Base-by-base conservation (phyloP, 257 asterid species). In the Ehretia macrophylla region DNA sequence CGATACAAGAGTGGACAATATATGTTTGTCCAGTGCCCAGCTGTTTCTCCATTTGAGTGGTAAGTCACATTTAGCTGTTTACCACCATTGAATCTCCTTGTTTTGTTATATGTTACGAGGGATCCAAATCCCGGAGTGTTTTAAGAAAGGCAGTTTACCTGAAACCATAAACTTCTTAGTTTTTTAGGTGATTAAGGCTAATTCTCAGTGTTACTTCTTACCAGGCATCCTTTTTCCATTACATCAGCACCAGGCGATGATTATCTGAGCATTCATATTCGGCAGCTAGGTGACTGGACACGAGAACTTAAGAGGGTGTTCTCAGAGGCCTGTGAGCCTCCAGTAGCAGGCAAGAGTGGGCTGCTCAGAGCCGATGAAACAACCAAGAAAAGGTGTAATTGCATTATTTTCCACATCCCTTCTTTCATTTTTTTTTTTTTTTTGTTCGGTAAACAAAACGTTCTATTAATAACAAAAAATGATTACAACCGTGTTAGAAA, bases 221-320 rank as follows among this genome's bases (percentile, higher is more conserved):
- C 35, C 57, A 91, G 98, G 96, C 96, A 91, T 83, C 98, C 98
- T 32, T 91, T 91, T 76, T 91, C 98, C 53, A 87, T 91, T 57
- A 87, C 98, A 21, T 91, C 98, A 5, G 98, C 98, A 19, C 98
- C 98, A 16, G 95, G 81, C 44, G 98, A 91, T 63, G 92, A 87
- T 65, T 91, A 78, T 77, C 83, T 91, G n/a, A 87, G 98, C 76
- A 68, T 91, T 80, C 98, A 91, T 81, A 83, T 91, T 67, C 74
- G 98, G 39, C 95, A 91, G 78, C 71, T 91, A 49, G 98, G 98
- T 14, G 98, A 91, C 64, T 91, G 98, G 98, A 91, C 98, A 27
- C 95, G 79, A 21, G 95, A 91, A 59, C 87, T 91, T n/a, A 87
- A 82, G 78, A 78, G 87, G 64, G 94, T 87, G 38, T 91, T 91